These are phyloP conservation scores for Filobasidium wieringae DNA, from an alignment of 768 basidiomycete species.

Conservation along the genomic window DNA sequence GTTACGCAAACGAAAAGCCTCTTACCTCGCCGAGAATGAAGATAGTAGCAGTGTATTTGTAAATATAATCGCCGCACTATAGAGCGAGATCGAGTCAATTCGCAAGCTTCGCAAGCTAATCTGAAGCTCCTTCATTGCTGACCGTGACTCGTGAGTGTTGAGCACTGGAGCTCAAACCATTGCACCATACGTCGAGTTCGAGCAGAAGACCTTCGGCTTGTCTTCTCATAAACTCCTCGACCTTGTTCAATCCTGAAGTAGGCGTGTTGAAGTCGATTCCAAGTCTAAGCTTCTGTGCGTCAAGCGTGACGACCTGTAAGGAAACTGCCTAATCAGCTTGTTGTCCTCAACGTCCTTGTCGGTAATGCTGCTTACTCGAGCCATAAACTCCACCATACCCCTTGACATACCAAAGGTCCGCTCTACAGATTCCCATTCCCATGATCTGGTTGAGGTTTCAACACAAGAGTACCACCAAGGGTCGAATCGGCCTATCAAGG, in stretches of 20 bases:
- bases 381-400: constrained; percentile 25
- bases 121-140: background rate
- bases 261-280: constrained; percentile 8
- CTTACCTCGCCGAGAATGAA: constrained; percentile 1
- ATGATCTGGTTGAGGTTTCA: constrained; percentile 18
- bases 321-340: background rate
- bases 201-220: constrained; percentile 20
- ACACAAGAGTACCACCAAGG: constrained; percentile 28
- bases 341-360: background rate
- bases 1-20: background rate
- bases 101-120: too few relatives aligned
- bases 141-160: constrained; percentile 1
- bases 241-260: constrained; percentile 18
- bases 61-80: constrained; percentile 7
- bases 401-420: constrained; percentile 31
- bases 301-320: constrained; percentile 18
- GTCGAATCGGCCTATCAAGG: constrained; percentile 24
- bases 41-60: constrained; percentile 1
- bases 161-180: background rate
- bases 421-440: constrained; percentile 31
- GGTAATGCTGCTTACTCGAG: constrained; percentile 17
- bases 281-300: constrained; percentile 21
- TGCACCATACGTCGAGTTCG: constrained; percentile 29
- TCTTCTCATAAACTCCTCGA: constrained; percentile 16
- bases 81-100: background rate